Conservation (phyloP, 78 protist species). For the Trichosphaerium sp. region DNA sequence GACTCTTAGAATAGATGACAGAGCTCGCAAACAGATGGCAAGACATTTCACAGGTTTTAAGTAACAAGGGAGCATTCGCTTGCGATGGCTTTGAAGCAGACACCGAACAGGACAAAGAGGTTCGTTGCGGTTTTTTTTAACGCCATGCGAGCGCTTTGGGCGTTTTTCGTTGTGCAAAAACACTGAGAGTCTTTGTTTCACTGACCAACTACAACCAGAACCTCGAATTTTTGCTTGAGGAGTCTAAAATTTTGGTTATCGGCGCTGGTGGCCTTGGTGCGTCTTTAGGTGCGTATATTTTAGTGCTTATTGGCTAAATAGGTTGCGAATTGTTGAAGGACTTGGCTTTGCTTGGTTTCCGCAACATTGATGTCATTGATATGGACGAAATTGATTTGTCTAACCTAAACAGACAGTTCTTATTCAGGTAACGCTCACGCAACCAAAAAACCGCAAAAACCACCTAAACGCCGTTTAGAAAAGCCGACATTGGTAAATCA, state of each 20-base stretch:
- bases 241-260: conserved; percentile 64
- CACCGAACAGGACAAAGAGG: not conserved
- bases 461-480: not conserved
- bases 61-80: too few relatives aligned
- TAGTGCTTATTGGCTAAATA: too few relatives aligned
- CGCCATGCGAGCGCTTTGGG: too few relatives aligned
- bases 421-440: conserved; percentile 48
- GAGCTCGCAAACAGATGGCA: too few relatives aligned
- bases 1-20: too few relatives aligned
- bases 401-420: conserved; percentile 92
- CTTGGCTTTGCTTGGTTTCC: conserved; percentile 86
- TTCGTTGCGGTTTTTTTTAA: too few relatives aligned
- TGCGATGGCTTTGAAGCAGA: conserved; percentile 4
- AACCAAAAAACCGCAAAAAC: not conserved
- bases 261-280: conserved; percentile 99
- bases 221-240: too few relatives aligned
- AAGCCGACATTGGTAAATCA: conserved; percentile 84
- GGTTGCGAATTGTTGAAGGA: conserved; percentile 91
- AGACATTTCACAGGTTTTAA: too few relatives aligned
- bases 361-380: conserved; percentile 85
- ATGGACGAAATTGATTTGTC: conserved; percentile 89
- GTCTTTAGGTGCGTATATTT: too few relatives aligned
- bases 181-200: too few relatives aligned
- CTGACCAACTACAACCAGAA: too few relatives aligned
- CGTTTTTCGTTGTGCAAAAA: too few relatives aligned